A percentile compares a stretch with the other conserved stretches of the same genome.
These are phyloP conservation scores for Besnoitia besnoiti DNA, from an alignment of 169 alveolate species.

Conservation along the genomic window DNA sequence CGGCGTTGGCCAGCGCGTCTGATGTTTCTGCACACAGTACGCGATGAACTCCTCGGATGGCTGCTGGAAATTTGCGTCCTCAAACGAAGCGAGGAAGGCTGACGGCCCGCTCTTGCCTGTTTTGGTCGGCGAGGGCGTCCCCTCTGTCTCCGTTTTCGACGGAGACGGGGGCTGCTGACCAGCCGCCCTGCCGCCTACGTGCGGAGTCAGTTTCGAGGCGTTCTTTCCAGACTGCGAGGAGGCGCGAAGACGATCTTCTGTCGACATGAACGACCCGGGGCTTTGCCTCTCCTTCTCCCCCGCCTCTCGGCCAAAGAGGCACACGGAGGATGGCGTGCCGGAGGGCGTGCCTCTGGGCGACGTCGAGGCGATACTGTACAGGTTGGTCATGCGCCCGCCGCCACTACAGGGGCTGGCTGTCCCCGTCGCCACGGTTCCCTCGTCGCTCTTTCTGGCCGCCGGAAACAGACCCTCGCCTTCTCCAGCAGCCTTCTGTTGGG, in stretches of 20 bases:
- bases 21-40: constrained; percentile 42
- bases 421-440: neutral
- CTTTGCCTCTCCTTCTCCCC: neutral
- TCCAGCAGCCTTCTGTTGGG: neutral
- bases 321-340: neutral
- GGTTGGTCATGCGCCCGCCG: neutral
- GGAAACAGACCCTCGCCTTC: neutral
- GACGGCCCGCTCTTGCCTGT: neutral
- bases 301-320: neutral
- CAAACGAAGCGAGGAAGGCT: neutral
- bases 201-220: neutral
- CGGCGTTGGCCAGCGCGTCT: constrained; percentile 16
- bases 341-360: neutral
- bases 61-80: constrained; percentile 45
- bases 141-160: neutral
- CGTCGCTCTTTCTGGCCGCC: too few relatives aligned
- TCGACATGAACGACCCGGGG: neutral
- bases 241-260: neutral
- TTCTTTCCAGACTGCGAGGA: neutral
- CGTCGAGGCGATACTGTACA: neutral
- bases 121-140: neutral
- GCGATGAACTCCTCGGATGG: constrained; percentile 40
- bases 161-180: neutral
- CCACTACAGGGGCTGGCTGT: neutral
- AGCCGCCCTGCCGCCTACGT: neutral